Evolutionary conservation across 1,284 basidiomycete genomes (phyloP).

Genomic region (Megacollybia platyphylla): DNA sequence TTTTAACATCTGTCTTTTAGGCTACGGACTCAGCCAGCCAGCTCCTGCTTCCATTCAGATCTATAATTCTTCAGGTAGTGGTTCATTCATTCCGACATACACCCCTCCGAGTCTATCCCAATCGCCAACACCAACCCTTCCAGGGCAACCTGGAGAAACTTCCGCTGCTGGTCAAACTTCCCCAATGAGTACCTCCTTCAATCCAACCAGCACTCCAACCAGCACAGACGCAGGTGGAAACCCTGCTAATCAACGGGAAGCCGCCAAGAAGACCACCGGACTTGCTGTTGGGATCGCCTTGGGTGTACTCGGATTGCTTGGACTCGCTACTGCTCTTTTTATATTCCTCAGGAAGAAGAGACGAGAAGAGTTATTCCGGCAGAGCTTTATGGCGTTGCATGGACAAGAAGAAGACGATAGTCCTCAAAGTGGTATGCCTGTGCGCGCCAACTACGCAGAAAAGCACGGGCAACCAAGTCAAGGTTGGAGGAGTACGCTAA

Average conservation of each 20-base stretch:
- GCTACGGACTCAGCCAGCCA: conserved; percentile 40
- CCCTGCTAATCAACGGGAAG: conserved; percentile 4
- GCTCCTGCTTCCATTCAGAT: conserved; percentile 37
- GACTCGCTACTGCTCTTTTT: conserved; percentile 21
- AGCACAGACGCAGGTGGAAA: not conserved
- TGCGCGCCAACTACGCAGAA: conserved; percentile 5
- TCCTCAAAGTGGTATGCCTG: conserved; percentile 10
- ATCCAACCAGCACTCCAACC: not conserved
- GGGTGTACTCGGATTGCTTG: conserved; percentile 38
- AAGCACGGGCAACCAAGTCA: conserved; percentile 6
- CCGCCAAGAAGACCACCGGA: conserved; percentile 20
- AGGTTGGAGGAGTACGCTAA: conserved; percentile 5
- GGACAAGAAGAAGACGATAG: conserved; percentile 23
- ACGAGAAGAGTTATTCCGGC: conserved; percentile 14
- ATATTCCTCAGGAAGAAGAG: conserved; percentile 28
- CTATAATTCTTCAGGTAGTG: conserved; percentile 25
- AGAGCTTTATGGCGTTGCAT: conserved; percentile 31
- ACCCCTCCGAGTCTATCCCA: conserved; percentile 22
- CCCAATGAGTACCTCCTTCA: conserved; percentile 1
- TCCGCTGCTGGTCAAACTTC: conserved; percentile 6
- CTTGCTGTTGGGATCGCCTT: conserved; percentile 48
- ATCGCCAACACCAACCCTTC: conserved; percentile 23
- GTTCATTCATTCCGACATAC: conserved; percentile 25
- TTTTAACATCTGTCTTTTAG: conserved; percentile 20
- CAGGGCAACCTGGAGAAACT: conserved; percentile 11